Percentiles rank a stretch among this genome's conserved stretches.
phyloP scores from a whole-genome alignment of 768 basidiomycete species.

The Leccinellum albellum region DNA sequence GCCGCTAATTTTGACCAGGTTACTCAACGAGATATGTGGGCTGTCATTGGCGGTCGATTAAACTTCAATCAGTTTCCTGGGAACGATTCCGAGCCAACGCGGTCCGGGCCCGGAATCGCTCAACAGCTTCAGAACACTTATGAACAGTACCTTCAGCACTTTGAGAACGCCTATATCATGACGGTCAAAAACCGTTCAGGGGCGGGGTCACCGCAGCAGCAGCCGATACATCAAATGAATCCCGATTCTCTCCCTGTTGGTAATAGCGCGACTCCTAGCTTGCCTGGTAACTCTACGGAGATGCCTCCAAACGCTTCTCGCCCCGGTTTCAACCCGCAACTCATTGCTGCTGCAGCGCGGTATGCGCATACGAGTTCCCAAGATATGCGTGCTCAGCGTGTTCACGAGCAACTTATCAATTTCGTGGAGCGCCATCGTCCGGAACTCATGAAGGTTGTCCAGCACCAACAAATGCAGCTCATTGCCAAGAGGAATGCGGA shows the following conservation, averaged over 20 bases:
- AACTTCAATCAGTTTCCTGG: slow-evolving; percentile 65
- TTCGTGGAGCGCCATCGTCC: slow-evolving; percentile 55
- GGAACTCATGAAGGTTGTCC: slow-evolving; percentile 24
- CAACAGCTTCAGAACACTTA: slow-evolving; percentile 59
- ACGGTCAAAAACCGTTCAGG: slow-evolving; percentile 32
- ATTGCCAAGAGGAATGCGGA: slow-evolving; percentile 19
- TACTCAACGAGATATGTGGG: slow-evolving; percentile 54
- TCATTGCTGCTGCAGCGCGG: slow-evolving; percentile 43
- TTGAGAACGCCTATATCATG: slow-evolving; percentile 53
- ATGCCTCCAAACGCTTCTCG: slow-evolving; percentile 15
- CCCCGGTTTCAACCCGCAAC: slow-evolving; percentile 20
- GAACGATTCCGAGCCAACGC: slow-evolving; percentile 55
- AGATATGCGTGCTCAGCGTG: slow-evolving; percentile 51
- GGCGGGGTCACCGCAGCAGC: slow-evolving; percentile 10
- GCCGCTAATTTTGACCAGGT: slow-evolving; percentile 39
- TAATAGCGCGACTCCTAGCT: slow-evolving; percentile 8
- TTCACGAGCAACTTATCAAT: slow-evolving; percentile 48
- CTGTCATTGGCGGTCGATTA: slow-evolving; percentile 63
- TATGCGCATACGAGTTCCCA: slow-evolving; percentile 43
- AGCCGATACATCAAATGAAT: slow-evolving; percentile 11
- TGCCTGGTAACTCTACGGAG: slow-evolving; percentile 20
- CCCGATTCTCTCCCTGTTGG: slow-evolving; percentile 4
- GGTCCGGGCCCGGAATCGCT: slow-evolving; percentile 59
- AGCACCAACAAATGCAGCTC: slow-evolving; percentile 20
- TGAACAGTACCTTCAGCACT: slow-evolving; percentile 50